Base-by-base conservation (phyloP, 1,284 basidiomycete species). In the Trichosporon sp. region DNA sequence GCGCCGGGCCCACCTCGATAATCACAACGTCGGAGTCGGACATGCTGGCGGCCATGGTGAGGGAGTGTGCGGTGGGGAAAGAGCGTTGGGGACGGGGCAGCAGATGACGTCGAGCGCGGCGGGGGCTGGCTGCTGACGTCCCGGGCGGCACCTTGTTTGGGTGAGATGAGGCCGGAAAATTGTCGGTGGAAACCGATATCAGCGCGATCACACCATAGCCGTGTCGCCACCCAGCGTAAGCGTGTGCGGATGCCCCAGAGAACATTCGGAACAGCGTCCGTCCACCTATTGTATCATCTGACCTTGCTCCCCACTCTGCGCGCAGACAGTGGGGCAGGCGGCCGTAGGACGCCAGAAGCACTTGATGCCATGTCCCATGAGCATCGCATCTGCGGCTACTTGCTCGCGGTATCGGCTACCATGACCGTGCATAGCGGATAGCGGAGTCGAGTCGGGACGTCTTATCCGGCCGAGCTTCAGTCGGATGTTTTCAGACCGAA, bases 401-500 rank as follows among this genome's bases (percentile, higher is more conserved):
- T 25, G 2, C 7, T 25, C 7, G n/a, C n/a, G 8, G 47, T n/a
- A 42, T 42, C 38, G 38, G 38, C 38, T 42, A 42, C 38, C 38
- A 42, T n/a, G 38, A 25, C 23, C 7, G 47, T 25, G 23, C 23
- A 13, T 53, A 27, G 21, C n/a, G n/a, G n/a, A n/a, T n/a, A n/a
- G 23, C n/a, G 2, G 47, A 5, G 15, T 2, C 2, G 56, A 18
- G 29, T 60, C 56, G 15, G 56, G 4, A 31, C 31, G 29, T 7
- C 11, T 31, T 60, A 60, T 60, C 56, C 56, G 56, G 32, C 53
- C 27, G 27, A 18, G 53, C 8, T 32, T 23, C 56, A 60, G 56
- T 60, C 56, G 56, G 56, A 60, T 60, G 56, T 60, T 60, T 60
- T 60, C 56, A 60, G 13, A 29, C 56, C 27, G 56, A 60, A 60